Evolutionary conservation across 805 yeast genomes (phyloP).

Genomic region (Candida manassasensis): DNA sequence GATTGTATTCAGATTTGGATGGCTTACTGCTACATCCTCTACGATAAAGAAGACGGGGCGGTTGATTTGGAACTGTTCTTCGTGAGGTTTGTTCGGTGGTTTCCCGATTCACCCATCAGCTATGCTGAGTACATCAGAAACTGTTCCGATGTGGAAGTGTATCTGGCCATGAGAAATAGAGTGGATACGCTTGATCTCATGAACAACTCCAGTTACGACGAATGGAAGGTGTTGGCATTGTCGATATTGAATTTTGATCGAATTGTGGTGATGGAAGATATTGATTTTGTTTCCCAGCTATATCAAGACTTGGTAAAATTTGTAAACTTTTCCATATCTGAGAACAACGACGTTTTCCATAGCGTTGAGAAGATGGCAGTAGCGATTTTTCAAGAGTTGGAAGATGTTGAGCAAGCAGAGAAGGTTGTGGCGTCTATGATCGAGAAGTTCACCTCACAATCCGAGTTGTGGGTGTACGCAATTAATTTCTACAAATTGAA

Average conservation of each 20-base stretch:
- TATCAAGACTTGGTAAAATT: slow-evolving; percentile 17
- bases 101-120: slow-evolving; percentile 19
- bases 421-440: slow-evolving; percentile 19
- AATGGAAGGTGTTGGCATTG: slow-evolving; percentile 31
- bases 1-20: slow-evolving; percentile 26
- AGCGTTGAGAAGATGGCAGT: slow-evolving; percentile 41
- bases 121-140: slow-evolving; percentile 24
- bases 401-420: slow-evolving; percentile 24
- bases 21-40: slow-evolving; percentile 21
- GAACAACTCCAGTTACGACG: slow-evolving; percentile 15
- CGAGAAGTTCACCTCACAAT: slow-evolving; percentile 24
- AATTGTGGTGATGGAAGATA: slow-evolving; percentile 4
- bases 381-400: slow-evolving; percentile 26
- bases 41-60: slow-evolving; percentile 13
- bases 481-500: slow-evolving; percentile 36
- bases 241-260: slow-evolving; percentile 17
- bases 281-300: slow-evolving; percentile 10
- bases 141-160: slow-evolving; percentile 11
- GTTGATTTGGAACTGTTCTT: slow-evolving; percentile 11
- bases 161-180: slow-evolving; percentile 10
- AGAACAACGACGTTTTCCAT: slow-evolving; percentile 34
- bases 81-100: slow-evolving; percentile 18
- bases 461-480: slow-evolving; percentile 46
- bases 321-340: slow-evolving; percentile 21
- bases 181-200: slow-evolving; percentile 13